Evolutionary conservation across 352 stramenopile species (phyloP), one percentile per base, ranked within the genome.

Genomic region (Phytophthora brassicae): DNA sequence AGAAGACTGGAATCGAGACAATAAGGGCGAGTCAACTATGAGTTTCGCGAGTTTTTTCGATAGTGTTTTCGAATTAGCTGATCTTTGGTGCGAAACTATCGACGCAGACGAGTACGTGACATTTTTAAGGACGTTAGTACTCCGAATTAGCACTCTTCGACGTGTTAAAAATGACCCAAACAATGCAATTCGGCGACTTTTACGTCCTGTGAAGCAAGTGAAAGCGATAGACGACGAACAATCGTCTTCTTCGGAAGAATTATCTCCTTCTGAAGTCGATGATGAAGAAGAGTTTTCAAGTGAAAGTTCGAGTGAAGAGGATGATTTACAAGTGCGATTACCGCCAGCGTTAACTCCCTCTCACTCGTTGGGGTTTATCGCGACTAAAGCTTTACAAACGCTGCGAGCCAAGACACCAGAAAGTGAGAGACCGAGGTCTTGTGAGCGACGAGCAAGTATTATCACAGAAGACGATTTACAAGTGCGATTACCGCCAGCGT

Each of bases 71-170:
- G 83, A 92, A 46, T 58, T 92, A 8, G 79, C 74, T 0, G 81
- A 92, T 65, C 62, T 90, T 17, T 92, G 81, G 81, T 90, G 79
- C 55, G 81, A 90, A 47, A 85, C 73, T 6, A 90, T 85, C 42
- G 68, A 92, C 23, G 79, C 62, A 8, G 68, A 79, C 4, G 83
- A 92, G 45, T 90, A 92, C 39, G 59, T 86, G 23, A 35, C 39
- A 3, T 92, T 92, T 51, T 66, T 92, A 16, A 53, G 69, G 26
- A 60, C 47, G 2, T 38, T 91, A 11, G 55, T 72, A 4, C 45
- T 66, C 7, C 49, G 76, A 11, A 75, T 91, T 24, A 89, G 65
- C 28, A 51, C 64, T 8, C 48, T 72, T 35, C 59, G 59, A 12
- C 48, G 43, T 12, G 46, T 43, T 7, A 57, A 45, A 56, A 38